Percentiles rank a stretch among this genome's conserved stretches.
phyloP scores from a whole-genome alignment of 306 rosid species.

The Corylus heterophylla region DNA sequence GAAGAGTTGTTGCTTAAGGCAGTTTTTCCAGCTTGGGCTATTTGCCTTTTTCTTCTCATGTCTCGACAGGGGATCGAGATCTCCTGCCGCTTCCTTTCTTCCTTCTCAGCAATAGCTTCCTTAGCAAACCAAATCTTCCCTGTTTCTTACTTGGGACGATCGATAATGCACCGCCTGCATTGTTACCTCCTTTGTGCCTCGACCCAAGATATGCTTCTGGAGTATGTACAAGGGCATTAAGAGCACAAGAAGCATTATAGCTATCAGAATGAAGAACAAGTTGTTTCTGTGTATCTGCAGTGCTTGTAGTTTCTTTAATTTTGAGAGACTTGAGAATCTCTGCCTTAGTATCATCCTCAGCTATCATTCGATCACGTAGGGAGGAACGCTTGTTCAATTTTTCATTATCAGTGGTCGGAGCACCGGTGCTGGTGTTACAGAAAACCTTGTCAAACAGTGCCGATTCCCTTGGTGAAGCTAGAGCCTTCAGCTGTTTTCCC shows the following conservation, averaged over 20 bases:
- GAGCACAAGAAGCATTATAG: constrained; percentile 25
- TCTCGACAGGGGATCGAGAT: constrained; percentile 28
- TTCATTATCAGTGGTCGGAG: constrained; percentile 39
- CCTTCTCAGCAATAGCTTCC: constrained; percentile 52
- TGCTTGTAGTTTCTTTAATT: constrained; percentile 26
- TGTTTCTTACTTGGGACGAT: constrained; percentile 53
- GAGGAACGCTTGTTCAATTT: constrained; percentile 54
- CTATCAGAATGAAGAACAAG: constrained; percentile 32
- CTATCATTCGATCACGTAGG: constrained; percentile 55
- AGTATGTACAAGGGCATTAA: constrained; percentile 18
- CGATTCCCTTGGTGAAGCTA: constrained; percentile 64
- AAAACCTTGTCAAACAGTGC: constrained; percentile 42
- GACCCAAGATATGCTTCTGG: constrained; percentile 26
- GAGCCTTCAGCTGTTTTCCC: constrained; percentile 76
- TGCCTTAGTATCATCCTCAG: constrained; percentile 55
- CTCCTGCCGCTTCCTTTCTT: constrained; percentile 54
- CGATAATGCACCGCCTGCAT: constrained; percentile 34
- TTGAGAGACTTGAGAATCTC: constrained; percentile 20
- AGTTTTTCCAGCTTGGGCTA: not conserved
- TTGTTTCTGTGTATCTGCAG: constrained; percentile 30
- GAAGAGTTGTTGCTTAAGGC: not conserved
- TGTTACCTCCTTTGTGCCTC: constrained; percentile 34
- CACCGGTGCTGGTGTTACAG: constrained; percentile 32
- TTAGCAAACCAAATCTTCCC: constrained; percentile 59
- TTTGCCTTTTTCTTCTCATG: constrained; percentile 26